These are phyloP conservation scores for Boletus barrowsii DNA, from an alignment of 768 basidiomycete species.

Conservation along the genomic window DNA sequence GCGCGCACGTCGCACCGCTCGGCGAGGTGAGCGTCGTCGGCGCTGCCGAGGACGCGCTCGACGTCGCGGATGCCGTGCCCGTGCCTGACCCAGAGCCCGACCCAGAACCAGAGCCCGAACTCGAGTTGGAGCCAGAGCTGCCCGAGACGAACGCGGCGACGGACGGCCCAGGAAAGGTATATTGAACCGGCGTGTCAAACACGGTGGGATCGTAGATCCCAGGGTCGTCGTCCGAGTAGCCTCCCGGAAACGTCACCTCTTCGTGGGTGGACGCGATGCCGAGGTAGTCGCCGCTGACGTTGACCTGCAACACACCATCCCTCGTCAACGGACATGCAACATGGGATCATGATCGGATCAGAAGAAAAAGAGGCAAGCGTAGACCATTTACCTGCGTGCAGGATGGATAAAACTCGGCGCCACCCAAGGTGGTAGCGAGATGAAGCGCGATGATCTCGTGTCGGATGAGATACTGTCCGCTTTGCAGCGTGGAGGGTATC, in stretches of 20 bases:
- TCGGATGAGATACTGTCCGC: constrained; percentile 74
- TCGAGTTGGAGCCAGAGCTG: constrained; percentile 4
- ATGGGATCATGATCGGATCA: background rate
- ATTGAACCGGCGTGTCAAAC: constrained; percentile 30
- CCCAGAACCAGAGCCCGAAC: constrained; percentile 8
- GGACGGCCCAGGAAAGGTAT: constrained; percentile 54
- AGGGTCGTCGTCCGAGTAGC: constrained; percentile 65
- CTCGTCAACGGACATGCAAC: constrained; percentile 34
- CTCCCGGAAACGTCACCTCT: constrained; percentile 69
- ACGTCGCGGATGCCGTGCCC: background rate
- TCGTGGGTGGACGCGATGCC: constrained; percentile 45
- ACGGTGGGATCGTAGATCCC: constrained; percentile 60
- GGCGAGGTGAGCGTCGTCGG: background rate
- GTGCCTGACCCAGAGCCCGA: constrained; percentile 1
- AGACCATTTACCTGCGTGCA: constrained; percentile 45
- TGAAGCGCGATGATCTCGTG: constrained; percentile 82
- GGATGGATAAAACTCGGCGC: constrained; percentile 79
- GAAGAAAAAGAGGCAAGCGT: background rate
- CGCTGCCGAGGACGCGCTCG: background rate
- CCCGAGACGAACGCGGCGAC: constrained; percentile 41
- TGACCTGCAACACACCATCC: constrained; percentile 35
- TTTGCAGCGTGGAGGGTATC: constrained; percentile 50
- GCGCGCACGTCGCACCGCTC: constrained; percentile 9
- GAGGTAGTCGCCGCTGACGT: constrained; percentile 51
- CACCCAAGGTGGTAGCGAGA: constrained; percentile 50